These are phyloP conservation scores for Flammula alnicola DNA, from an alignment of 1,284 basidiomycete genomes.

Conservation along the genomic window DNA sequence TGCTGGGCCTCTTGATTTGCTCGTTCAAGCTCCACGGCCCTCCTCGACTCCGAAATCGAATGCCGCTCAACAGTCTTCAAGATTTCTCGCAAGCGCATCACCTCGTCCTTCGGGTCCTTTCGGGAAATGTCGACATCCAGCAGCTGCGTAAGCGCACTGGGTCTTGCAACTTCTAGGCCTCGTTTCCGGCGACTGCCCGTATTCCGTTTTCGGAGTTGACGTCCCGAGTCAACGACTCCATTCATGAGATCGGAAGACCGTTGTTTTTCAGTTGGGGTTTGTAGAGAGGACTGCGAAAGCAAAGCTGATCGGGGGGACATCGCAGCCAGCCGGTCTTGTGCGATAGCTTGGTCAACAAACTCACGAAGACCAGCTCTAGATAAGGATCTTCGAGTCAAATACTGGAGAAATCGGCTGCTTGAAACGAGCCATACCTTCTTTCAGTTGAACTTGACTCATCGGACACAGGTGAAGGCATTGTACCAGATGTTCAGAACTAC, in stretches of 20 bases:
- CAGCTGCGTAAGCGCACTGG: slow-evolving; percentile 24
- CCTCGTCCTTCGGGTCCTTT: slow-evolving; percentile 60
- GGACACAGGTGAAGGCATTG: slow-evolving; percentile 24
- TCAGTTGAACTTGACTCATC: slow-evolving; percentile 26
- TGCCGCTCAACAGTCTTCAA: slow-evolving; percentile 56
- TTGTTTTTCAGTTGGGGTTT: slow-evolving; percentile 11
- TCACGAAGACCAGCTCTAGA: slow-evolving; percentile 21
- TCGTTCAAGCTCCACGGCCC: slow-evolving; percentile 57
- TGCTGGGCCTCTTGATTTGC: slow-evolving; percentile 52
- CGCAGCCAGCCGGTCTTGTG: slow-evolving; percentile 22
- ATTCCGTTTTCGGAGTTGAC: slow-evolving; percentile 20
- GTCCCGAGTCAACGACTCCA: slow-evolving; percentile 9
- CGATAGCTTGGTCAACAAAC: slow-evolving; percentile 23
- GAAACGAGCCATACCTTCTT: slow-evolving; percentile 17
- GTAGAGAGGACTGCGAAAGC: slow-evolving; percentile 27
- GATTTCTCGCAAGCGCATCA: slow-evolving; percentile 53
- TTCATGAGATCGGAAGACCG: slow-evolving; percentile 7
- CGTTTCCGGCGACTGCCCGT: slow-evolving; percentile 18
- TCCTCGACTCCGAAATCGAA: slow-evolving; percentile 54
- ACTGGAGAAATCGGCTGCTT: not conserved
- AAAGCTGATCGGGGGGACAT: slow-evolving; percentile 30
- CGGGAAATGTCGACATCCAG: slow-evolving; percentile 54
- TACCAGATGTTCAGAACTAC: slow-evolving; percentile 15
- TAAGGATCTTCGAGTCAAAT: not conserved
- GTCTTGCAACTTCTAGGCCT: slow-evolving; percentile 12